Percentiles rank a stretch among this genome's conserved stretches.
These are phyloP conservation scores for Trypanosoma avium DNA, from an alignment of 208 protist species.

Conservation along the genomic window DNA sequence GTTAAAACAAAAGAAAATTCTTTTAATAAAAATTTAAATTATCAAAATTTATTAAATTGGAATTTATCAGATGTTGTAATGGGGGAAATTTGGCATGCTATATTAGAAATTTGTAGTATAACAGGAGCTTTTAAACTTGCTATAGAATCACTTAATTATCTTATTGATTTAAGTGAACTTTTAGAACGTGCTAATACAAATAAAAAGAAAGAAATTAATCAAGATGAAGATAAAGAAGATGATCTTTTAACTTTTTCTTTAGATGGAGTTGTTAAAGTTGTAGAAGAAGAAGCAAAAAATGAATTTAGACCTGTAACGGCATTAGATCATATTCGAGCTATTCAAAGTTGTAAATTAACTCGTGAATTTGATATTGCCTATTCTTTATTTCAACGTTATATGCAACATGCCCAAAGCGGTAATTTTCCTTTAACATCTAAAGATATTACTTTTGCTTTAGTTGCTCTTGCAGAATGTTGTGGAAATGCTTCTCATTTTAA, in stretches of 20 bases:
- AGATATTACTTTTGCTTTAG: constrained; percentile 45
- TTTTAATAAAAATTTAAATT: neutral
- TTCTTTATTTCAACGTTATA: constrained; percentile 70
- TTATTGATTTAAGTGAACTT: constrained; percentile 48
- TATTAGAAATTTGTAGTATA: constrained; percentile 35
- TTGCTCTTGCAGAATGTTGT: constrained; percentile 50
- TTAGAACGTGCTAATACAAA: constrained; percentile 8
- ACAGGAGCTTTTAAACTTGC: constrained; percentile 39
- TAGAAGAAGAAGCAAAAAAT: constrained; percentile 51
- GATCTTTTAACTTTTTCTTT: constrained; percentile 37
- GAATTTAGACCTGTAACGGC: constrained; percentile 45
- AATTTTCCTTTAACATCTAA: constrained; percentile 31
- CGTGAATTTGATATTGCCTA: constrained; percentile 63
- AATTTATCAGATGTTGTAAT: constrained; percentile 40
- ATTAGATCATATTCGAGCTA: constrained; percentile 66
- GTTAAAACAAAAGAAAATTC: neutral
- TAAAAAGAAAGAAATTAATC: neutral
- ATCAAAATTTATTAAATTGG: constrained; percentile 15
- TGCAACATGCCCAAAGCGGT: constrained; percentile 47
- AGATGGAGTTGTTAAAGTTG: constrained; percentile 53
- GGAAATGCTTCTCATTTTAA: constrained; percentile 54
- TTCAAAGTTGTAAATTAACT: constrained; percentile 54
- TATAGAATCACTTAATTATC: constrained; percentile 45
- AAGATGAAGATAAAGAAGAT: neutral
- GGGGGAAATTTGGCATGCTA: constrained; percentile 42